Evolutionary conservation across 768 basidiomycete genomes (phyloP), one percentile per base, ranked within the genome.

Genomic region (Rubroboletus satanas): DNA sequence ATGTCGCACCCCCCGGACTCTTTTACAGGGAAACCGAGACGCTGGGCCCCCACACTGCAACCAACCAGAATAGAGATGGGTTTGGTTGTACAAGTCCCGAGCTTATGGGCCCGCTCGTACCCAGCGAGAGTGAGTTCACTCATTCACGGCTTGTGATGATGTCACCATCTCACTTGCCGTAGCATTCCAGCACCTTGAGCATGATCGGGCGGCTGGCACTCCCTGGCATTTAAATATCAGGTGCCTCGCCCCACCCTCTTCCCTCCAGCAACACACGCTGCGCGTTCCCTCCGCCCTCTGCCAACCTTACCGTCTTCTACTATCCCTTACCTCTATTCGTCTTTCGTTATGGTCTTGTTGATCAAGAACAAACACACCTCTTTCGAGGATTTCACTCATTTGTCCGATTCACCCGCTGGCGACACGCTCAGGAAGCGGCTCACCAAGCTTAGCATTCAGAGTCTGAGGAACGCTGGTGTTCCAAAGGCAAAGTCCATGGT

Each of bases 351-450:
- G 59, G 45, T 60, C 58, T 60, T 60, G 49, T 60, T 52, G 58
- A 61, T 56, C 53, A 60, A 60, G 58, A 51, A 55, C 49, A 55
- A 55, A 44, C n/a, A 12, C n/a, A 18, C 49, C 53, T 60, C 58
- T 31, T 28, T 56, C 31, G 49, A 55, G 59, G 53, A 56, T 43
- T 17, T 51, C 54, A 31, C 53, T 46, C 58, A 4, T 49, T 49
- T 54, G 7, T 60, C 58, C 21, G 4, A 35, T 44, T 41, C 26
- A n/a, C 32, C 52, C 41, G 48, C 58, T 55, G 49, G 45, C 21
- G 58, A 26, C 12, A 7, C 23, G 10, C 56, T 43, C 23, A 9
- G 28, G 18, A 33, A 29, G 35, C 45, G 4, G 10, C 33, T 45
- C 45, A 33, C 58, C 48, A 43, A 37, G 36, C 31, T 21, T 11